Conservation (phyloP, 2,329 filamentous ascomycete genomes). For the Hysterium pulicare region DNA sequence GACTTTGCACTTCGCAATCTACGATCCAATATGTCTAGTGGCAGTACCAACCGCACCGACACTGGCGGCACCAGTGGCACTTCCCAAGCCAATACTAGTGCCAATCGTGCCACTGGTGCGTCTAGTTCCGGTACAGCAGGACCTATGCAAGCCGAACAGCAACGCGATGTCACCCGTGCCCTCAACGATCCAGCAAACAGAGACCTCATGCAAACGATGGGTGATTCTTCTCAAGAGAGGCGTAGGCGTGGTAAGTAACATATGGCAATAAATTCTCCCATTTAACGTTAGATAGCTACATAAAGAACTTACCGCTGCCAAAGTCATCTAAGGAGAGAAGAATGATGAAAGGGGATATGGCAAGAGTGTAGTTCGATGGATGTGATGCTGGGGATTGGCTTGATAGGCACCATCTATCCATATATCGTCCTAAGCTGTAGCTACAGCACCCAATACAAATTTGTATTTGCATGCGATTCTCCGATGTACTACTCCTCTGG, state of each 20-base stretch:
- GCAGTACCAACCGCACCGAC: no score
- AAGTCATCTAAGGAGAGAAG: no score
- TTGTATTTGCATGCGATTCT: no score
- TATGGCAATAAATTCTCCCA: not conserved
- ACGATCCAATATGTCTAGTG: slow-evolving; percentile 3
- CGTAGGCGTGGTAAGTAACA: not conserved
- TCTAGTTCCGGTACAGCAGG: slow-evolving; percentile 2
- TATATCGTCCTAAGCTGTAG: no score
- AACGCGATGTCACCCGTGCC: slow-evolving; percentile 1
- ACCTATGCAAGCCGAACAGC: slow-evolving; percentile 1
- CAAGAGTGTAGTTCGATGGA: no score
- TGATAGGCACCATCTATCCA: no score
- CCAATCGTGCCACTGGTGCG: slow-evolving; percentile 1
- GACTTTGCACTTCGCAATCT: slow-evolving; percentile 3
- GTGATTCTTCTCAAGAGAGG: slow-evolving; percentile 1
- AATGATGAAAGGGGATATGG: no score
- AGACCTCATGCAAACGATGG: slow-evolving; percentile 4
- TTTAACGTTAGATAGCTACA: not conserved
- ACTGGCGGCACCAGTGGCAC: slow-evolving; percentile 1
- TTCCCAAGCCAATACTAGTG: slow-evolving; percentile 3
- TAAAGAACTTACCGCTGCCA: no score
- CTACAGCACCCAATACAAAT: no score
- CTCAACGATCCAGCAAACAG: slow-evolving; percentile 2
- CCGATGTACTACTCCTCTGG: no score
- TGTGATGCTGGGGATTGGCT: no score